phyloP scores from a whole-genome alignment of 257 asterid species.

The Solanum lycopersicoides region DNA sequence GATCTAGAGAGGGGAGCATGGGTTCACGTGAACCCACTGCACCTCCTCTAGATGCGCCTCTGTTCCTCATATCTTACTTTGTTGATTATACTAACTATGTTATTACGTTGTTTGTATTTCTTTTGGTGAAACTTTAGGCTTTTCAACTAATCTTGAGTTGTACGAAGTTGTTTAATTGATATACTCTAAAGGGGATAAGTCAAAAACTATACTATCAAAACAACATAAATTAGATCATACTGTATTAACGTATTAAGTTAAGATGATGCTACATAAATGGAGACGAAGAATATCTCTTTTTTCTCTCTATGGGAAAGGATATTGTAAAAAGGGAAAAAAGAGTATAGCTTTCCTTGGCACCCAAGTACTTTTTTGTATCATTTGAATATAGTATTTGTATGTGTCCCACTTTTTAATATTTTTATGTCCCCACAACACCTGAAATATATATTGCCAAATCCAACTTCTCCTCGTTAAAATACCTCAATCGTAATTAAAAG shows the following conservation, averaged over 20 bases:
- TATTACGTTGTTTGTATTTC: rapidly evolving
- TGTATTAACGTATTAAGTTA: too few species aligned
- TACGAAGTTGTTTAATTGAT: too few species aligned
- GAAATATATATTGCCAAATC: constrained; percentile 5
- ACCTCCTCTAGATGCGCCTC: too few species aligned
- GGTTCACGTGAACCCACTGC: too few species aligned
- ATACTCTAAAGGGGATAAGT: rapidly evolving
- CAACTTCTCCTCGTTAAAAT: constrained; percentile 21
- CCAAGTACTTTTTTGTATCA: constrained; percentile 9
- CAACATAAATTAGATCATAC: too few species aligned
- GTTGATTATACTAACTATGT: too few species aligned
- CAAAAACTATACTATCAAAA: too few species aligned
- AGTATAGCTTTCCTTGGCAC: constrained; percentile 10
- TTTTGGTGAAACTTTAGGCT: rapidly evolving
- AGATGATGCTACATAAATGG: too few species aligned
- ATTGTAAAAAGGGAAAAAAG: too few species aligned
- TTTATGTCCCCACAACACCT: constrained; percentile 10
- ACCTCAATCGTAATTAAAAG: constrained; percentile 20
- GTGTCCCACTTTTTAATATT: not conserved
- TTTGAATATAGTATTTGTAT: not conserved
- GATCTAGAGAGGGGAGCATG: too few species aligned
- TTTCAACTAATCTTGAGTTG: too few species aligned
- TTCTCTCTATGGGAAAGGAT: not conserved
- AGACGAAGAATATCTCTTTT: not conserved
- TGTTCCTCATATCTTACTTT: too few species aligned